Evolutionary conservation across 176 grass and related monocot species (phyloP).

Genomic region (Ananas comosus): DNA sequence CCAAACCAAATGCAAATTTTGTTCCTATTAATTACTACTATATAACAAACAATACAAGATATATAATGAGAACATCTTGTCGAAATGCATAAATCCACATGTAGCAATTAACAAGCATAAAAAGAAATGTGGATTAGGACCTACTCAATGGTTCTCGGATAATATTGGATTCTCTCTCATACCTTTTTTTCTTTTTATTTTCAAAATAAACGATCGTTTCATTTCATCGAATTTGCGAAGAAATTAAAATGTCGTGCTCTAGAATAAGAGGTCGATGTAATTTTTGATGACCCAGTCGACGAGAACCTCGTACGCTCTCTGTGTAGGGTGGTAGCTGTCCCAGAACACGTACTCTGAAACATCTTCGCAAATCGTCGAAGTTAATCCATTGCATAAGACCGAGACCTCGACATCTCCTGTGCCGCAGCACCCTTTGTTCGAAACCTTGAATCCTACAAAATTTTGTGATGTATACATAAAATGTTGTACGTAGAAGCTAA

Average conservation of each 20-base stretch:
- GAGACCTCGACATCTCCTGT: slow-evolving; percentile 66
- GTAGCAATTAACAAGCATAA: no score
- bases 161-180: no score
- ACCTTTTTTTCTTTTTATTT: no score
- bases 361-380: slow-evolving; percentile 41
- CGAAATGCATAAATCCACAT: no score
- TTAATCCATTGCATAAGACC: slow-evolving; percentile 28
- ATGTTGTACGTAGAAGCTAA: not conserved
- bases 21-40: no score
- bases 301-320: slow-evolving; percentile 50
- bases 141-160: no score
- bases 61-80: no score
- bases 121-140: no score
- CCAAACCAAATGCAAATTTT: no score
- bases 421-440: slow-evolving; percentile 63
- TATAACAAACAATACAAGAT: no score
- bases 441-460: slow-evolving; percentile 40
- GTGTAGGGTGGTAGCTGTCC: slow-evolving; percentile 80
- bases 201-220: not conserved
- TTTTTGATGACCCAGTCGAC: slow-evolving; percentile 46
- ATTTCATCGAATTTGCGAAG: not conserved
- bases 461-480: not conserved
- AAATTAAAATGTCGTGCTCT: not conserved
- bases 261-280: slow-evolving; percentile 19
- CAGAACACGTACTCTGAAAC: slow-evolving; percentile 54